These are phyloP conservation scores for Lasiosphaeriaceae sp. DNA, from an alignment of 495 filamentous ascomycete genomes.

Conservation along the genomic window DNA sequence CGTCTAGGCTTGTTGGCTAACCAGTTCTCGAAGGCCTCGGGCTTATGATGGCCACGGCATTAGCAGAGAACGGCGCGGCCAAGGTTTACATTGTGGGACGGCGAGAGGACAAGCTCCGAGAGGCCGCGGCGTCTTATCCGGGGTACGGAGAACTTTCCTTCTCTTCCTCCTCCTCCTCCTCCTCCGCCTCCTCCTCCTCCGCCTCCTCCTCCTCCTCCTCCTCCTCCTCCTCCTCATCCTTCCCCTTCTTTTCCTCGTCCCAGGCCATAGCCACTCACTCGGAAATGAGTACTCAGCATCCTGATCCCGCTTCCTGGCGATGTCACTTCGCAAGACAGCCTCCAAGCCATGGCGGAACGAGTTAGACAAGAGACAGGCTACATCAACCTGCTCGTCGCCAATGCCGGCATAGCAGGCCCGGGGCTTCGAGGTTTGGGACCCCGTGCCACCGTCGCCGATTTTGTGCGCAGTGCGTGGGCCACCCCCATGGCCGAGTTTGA, in stretches of 20 bases:
- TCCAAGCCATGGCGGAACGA: constrained; percentile 44
- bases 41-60: constrained; percentile 53
- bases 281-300: constrained; percentile 4
- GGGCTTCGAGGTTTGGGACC: not conserved
- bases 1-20: not conserved
- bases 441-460: too few species aligned
- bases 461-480: not conserved
- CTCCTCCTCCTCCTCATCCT: too few species aligned
- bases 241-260: too few species aligned
- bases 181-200: too few species aligned
- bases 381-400: constrained; percentile 56
- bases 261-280: not conserved
- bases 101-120: constrained; percentile 45
- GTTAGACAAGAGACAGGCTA: constrained; percentile 47
- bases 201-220: too few species aligned
- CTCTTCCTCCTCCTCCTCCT: too few species aligned
- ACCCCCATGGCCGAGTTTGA: not conserved
- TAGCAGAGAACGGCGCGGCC: constrained; percentile 54
- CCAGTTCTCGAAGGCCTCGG: constrained; percentile 47
- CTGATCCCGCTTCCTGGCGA: constrained; percentile 55
- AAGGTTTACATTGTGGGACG: constrained; percentile 64
- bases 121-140: constrained; percentile 28
- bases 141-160: not conserved
- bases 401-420: constrained; percentile 52
- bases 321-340: constrained; percentile 52